Percentiles rank a stretch among this genome's conserved stretches.
phyloP scores from a whole-genome alignment of 2,329 filamentous ascomycete genomes.

The Orbilia brochopaga region DNA sequence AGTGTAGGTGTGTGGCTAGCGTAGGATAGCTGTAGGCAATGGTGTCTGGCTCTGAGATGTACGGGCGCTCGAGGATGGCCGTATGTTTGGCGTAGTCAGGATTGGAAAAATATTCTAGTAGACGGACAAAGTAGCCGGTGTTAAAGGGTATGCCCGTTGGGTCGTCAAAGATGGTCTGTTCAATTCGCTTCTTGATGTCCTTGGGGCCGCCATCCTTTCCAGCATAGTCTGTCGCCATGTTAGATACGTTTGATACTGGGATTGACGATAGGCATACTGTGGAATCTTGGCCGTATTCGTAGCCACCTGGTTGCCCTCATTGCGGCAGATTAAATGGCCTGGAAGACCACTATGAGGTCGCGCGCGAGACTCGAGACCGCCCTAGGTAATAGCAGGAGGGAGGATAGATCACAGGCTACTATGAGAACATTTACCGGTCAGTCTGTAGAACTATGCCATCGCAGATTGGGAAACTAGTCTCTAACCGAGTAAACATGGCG shows the following conservation, averaged over 20 bases:
- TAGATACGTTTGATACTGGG: not conserved
- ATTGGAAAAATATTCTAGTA: constrained; percentile 5
- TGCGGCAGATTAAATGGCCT: not conserved
- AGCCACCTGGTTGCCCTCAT: constrained; percentile 11
- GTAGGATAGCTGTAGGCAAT: constrained; percentile 13
- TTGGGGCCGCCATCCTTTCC: not conserved
- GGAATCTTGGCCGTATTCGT: constrained; percentile 3
- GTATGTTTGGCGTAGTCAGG: not conserved
- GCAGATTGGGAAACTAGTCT: no score
- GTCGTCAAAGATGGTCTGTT: constrained; percentile 2
- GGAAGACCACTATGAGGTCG: no score
- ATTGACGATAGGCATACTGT: constrained; percentile 13
- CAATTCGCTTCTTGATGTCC: not conserved
- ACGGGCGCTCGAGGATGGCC: constrained; percentile 17
- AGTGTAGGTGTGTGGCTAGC: constrained; percentile 16
- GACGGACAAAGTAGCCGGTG: constrained; percentile 15
- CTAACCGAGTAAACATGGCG: not conserved
- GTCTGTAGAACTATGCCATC: not conserved
- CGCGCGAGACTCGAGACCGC: no score
- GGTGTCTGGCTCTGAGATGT: constrained; percentile 5
- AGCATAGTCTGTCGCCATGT: not conserved
- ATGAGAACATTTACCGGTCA: not conserved
- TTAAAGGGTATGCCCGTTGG: constrained; percentile 21
- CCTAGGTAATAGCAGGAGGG: not conserved
- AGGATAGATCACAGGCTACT: not conserved